A percentile compares a stretch with the other conserved stretches of the same genome.
phyloP scores from a whole-genome alignment of 2,329 filamentous ascomycete genomes.

The Aspergillus neotritici region DNA sequence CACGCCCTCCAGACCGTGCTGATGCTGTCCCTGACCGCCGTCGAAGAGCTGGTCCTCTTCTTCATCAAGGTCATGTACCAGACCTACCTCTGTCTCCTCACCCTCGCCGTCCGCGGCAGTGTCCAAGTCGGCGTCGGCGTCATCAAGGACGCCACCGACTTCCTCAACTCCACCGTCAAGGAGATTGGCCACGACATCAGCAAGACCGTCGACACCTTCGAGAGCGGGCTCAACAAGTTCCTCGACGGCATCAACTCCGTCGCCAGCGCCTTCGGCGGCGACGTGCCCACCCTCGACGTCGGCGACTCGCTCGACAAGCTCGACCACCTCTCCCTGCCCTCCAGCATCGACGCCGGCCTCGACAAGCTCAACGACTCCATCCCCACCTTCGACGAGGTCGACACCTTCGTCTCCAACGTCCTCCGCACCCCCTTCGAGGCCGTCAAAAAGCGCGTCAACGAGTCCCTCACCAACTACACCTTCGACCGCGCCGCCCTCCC shows the following conservation, averaged over 20 bases:
- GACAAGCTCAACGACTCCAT: slow-evolving; percentile 69
- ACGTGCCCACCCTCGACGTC: slow-evolving; percentile 59
- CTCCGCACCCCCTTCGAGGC: slow-evolving; percentile 76
- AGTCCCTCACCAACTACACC: slow-evolving; percentile 64
- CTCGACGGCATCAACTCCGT: slow-evolving; percentile 53
- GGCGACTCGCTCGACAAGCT: slow-evolving; percentile 60
- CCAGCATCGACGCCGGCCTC: slow-evolving; percentile 63
- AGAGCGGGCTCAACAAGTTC: slow-evolving; percentile 51
- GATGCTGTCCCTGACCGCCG: slow-evolving; percentile 69
- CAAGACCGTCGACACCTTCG: slow-evolving; percentile 43
- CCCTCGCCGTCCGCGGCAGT: slow-evolving; percentile 72
- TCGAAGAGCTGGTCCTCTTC: slow-evolving; percentile 85
- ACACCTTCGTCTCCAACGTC: slow-evolving; percentile 70
- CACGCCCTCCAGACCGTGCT: slow-evolving; percentile 74
- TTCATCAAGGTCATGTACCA: slow-evolving; percentile 85
- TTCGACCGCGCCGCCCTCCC: slow-evolving; percentile 77
- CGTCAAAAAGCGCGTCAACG: slow-evolving; percentile 67
- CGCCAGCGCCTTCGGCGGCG: slow-evolving; percentile 44
- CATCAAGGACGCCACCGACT: slow-evolving; percentile 55
- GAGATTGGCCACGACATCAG: slow-evolving; percentile 44
- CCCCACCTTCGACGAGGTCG: slow-evolving; percentile 75
- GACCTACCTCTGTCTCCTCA: slow-evolving; percentile 85
- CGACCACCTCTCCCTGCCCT: slow-evolving; percentile 63
- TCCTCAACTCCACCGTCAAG: slow-evolving; percentile 53
- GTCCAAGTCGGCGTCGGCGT: slow-evolving; percentile 63